Base-by-base conservation (phyloP, 2,329 filamentous ascomycete species). In the Juglanconis juglandina region DNA sequence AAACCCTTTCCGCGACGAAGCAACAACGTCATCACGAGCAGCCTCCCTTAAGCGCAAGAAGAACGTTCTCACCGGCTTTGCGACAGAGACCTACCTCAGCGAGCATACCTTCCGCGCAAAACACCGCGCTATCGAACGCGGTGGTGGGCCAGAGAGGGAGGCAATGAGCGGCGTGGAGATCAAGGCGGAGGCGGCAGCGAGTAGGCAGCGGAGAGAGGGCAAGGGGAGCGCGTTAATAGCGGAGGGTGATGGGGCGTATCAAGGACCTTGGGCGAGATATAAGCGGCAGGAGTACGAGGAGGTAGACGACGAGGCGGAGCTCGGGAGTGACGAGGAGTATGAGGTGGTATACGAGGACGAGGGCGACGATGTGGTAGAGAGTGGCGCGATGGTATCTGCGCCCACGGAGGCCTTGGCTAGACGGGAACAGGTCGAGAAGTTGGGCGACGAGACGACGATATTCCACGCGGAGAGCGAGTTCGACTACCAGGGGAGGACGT, bases 401-500 rank as follows among this genome's bases (percentile, higher is more conserved):
- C 82, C 86, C 3, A 76, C 77, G 13, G 73, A 77, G 61, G 81
- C 85, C 3, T 70, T 88, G 46, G 79, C 77, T 41, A 78, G 79
- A 64, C 75, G 86, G 66, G 84, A 85, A 71, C 78, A 85, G 70
- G 80, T 81, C 8, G 84, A 87, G 70, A 80, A 81, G 65, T 66
- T 81, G 68, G 87, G 87, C 61, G 84, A 84, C 33, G 95, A 99
- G 77, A 95, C 89, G 56, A 92, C 89, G 48, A 88, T 87, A 49
- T 99, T 98, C 76, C 90, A 96, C 70, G 95, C 93, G 64, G 83
- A 83, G 46, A 81, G 90, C 70, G 81, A 95, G 75, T 89, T 87
- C 79, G 95, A 99, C 73, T 99, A 99, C 77, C 90, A 96, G 73
- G 95, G 95, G 52, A 83, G 95, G 66, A 96, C 94, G 39, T 99